A percentile compares a stretch with the other conserved stretches of the same genome.
These are phyloP conservation scores for Naganishia vishniacii DNA, from an alignment of 768 basidiomycete species.

Conservation along the genomic window DNA sequence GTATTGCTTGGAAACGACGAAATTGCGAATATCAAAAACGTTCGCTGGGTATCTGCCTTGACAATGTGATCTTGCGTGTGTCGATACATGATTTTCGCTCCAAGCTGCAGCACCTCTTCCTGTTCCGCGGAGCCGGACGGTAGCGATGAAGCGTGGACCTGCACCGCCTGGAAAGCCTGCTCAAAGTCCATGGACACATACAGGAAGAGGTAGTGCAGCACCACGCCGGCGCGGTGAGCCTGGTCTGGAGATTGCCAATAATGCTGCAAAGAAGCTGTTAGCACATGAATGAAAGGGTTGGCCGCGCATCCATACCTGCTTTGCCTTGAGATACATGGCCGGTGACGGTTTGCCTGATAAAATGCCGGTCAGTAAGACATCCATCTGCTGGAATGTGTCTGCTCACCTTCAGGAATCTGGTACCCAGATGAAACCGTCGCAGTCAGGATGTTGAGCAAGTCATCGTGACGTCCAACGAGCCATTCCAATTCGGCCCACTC, in stretches of 20 bases:
- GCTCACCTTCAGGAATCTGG: slow-evolving; percentile 5
- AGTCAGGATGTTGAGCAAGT: slow-evolving; percentile 8
- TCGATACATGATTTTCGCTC: slow-evolving; percentile 41
- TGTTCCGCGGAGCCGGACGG: slow-evolving; percentile 32
- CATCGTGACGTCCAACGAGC: slow-evolving; percentile 19
- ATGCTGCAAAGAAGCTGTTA: neutral
- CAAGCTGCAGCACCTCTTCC: slow-evolving; percentile 43
- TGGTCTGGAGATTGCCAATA: slow-evolving; percentile 16
- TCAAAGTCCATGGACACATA: slow-evolving; percentile 31
- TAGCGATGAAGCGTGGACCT: slow-evolving; percentile 32
- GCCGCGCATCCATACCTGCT: slow-evolving; percentile 30
- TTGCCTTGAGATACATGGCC: slow-evolving; percentile 30
- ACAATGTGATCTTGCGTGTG: slow-evolving; percentile 33
- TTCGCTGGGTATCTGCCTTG: slow-evolving; percentile 39
- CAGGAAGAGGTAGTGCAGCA: slow-evolving; percentile 19
- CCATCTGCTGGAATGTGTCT: neutral
- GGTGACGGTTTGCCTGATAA: slow-evolving; percentile 7
- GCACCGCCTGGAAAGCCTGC: slow-evolving; percentile 30
- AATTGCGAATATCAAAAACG: slow-evolving; percentile 45
- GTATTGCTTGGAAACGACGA: slow-evolving; percentile 49
- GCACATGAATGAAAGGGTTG: too few relatives aligned
- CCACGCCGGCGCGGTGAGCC: neutral
- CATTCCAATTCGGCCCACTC: slow-evolving; percentile 51
- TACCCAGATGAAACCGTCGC: slow-evolving; percentile 4
- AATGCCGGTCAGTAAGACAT: too few relatives aligned